Conservation (phyloP, 768 basidiomycete genomes). For the Serendipita sp. region DNA sequence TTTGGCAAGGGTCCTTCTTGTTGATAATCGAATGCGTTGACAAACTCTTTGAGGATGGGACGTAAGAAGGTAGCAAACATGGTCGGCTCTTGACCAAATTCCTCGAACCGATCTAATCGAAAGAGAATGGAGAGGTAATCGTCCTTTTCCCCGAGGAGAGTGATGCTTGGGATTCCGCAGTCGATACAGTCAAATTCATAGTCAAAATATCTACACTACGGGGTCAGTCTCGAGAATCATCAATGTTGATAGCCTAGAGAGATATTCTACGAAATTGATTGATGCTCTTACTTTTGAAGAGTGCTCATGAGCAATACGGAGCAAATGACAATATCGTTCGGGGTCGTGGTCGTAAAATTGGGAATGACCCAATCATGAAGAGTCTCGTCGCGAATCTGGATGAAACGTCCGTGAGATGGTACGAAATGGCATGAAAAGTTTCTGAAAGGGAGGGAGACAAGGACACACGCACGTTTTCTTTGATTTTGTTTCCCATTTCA, state of each 20-base stretch:
- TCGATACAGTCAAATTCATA: conserved; percentile 19
- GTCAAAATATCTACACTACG: conserved; percentile 22
- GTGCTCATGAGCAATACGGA: conserved; percentile 30
- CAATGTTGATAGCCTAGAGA: too few species aligned
- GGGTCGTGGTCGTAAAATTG: conserved; percentile 30
- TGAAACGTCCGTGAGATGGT: too few species aligned
- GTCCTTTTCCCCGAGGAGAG: conserved; percentile 25
- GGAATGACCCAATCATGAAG: conserved; percentile 29
- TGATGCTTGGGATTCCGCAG: conserved; percentile 32
- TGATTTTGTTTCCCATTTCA: neutral
- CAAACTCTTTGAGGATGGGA: conserved; percentile 24
- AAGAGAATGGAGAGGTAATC: conserved; percentile 26
- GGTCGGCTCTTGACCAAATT: conserved; percentile 22
- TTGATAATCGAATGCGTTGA: conserved; percentile 19
- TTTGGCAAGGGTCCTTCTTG: neutral
- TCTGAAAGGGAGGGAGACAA: too few species aligned
- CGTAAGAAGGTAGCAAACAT: conserved; percentile 28
- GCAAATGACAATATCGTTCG: conserved; percentile 23
- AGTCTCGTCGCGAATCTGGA: conserved; percentile 13
- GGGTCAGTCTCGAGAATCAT: too few species aligned
- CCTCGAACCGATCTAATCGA: conserved; percentile 25
- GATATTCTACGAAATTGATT: too few species aligned
- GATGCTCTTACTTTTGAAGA: conserved; percentile 18
- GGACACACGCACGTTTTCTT: too few species aligned
- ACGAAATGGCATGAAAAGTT: too few species aligned